Base-by-base conservation (phyloP, 768 basidiomycete genomes). In the Arthromyces matolae region DNA sequence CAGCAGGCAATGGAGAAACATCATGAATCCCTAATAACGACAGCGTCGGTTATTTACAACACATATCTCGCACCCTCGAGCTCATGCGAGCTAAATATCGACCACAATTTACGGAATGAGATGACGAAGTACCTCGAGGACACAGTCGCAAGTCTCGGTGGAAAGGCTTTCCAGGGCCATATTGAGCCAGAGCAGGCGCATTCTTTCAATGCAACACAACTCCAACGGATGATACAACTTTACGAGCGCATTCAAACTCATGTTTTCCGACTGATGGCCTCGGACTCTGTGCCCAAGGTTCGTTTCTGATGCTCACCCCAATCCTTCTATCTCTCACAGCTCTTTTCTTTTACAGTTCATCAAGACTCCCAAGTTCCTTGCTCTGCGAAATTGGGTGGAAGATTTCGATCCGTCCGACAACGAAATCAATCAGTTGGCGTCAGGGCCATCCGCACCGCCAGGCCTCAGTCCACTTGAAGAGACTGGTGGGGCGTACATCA, bases 251-350 rank as follows among this genome's bases (percentile, higher is more conserved):
- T 99, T 46, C 96, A 98, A 69, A 86, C 78, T 18, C 94, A 98
- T 60, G 93, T 98, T 54, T 98, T 98, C 76, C 81, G 95, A 38
- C 64, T 99, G 58, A 95, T 99, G 90, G 93, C 96, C 14, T 95
- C 94, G 47, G 96, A 99, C 66, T 97, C 95, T 6, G 87, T 99
- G n/a, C 96, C 96, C 12, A 95, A 95, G 78, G 90, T 89, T 58
- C 23, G 73, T 59, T 45, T 19, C 12, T 42, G 29, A 14, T 37
- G n/a, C n/a, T n/a, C n/a, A n/a, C n/a, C n/a, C n/a, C n/a, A n/a
- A n/a, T n/a, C n/a, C n/a, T n/a, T n/a, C n/a, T 32, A 29, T 45
- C 20, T 40, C 34, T 43, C 34, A 20, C 31, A 14, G 6, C 38
- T 49, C 50, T 14, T 50, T 45, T 18, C 29, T 46, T 40, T 22